These are phyloP conservation scores for Zoysia japonica DNA, from an alignment of 176 grass and related monocot species.

Conservation along the genomic window DNA sequence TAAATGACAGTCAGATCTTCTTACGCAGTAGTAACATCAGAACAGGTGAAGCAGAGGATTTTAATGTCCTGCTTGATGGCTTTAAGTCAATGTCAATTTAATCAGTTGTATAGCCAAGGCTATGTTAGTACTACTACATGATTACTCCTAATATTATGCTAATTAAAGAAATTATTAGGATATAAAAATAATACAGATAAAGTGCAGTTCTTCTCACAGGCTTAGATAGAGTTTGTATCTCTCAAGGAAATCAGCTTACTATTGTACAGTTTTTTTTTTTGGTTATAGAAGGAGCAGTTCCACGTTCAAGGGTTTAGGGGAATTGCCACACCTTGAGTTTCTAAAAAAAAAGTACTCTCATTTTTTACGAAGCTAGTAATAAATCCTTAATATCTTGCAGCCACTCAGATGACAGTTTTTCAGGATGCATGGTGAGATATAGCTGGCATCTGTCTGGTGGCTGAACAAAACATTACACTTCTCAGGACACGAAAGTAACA, in stretches of 20 bases:
- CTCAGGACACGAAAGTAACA: neutral
- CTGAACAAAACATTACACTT: neutral
- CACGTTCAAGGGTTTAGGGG: neutral
- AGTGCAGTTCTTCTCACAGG: neutral
- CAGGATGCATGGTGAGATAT: neutral
- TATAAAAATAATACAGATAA: neutral
- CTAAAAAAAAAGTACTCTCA: neutral
- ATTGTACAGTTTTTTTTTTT: neutral
- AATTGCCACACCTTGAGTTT: too few species aligned
- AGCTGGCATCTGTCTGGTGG: neutral
- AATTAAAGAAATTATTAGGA: conserved; percentile 7
- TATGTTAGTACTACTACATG: neutral
- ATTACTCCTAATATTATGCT: neutral
- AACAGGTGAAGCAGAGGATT: conserved; percentile 43
- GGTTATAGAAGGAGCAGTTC: neutral
- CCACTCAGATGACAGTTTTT: neutral
- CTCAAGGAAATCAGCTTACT: neutral
- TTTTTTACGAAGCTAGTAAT: neutral
- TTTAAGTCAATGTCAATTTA: conserved; percentile 27
- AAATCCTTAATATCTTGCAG: neutral
- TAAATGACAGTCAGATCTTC: conserved; percentile 40
- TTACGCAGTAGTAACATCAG: conserved; percentile 42
- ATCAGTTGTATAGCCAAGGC: neutral
- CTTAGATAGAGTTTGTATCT: neutral
- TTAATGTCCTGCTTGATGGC: conserved; percentile 37